Conservation (phyloP, 2,329 filamentous ascomycete genomes). For the Fusarium illudens region DNA sequence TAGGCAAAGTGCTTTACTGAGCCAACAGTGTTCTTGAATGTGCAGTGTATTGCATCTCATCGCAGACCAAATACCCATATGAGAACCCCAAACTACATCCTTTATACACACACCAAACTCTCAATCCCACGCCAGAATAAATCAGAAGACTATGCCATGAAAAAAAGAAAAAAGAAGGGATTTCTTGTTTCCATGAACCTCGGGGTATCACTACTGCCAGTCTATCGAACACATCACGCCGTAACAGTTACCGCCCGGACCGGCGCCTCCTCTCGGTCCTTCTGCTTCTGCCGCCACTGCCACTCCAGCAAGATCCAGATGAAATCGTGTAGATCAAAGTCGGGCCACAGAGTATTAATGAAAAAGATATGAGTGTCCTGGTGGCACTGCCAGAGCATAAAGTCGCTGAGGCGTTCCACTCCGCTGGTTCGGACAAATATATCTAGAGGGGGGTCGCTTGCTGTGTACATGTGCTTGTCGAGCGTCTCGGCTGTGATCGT, state of each 20-base stretch:
- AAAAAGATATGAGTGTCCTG: constrained; percentile 93
- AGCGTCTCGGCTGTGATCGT: constrained; percentile 85
- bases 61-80: not conserved
- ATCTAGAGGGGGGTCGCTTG: constrained; percentile 85
- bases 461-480: constrained; percentile 87
- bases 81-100: constrained; percentile 6
- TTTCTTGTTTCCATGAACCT: constrained; percentile 21
- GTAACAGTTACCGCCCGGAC: constrained; percentile 43
- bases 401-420: constrained; percentile 92
- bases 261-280: constrained; percentile 59
- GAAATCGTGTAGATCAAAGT: constrained; percentile 94
- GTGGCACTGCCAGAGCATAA: constrained; percentile 99
- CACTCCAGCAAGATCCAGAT: constrained; percentile 92
- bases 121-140: constrained; percentile 10
- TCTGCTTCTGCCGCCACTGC: constrained; percentile 73
- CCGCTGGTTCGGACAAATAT: constrained; percentile 92
- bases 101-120: not conserved
- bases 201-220: constrained; percentile 35
- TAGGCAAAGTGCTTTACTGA: not conserved
- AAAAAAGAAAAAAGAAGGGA: not conserved
- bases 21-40: not conserved
- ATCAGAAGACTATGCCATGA: constrained; percentile 9
- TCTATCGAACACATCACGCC: constrained; percentile 31
- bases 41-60: not conserved
- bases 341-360: constrained; percentile 90